These are phyloP conservation scores for Cucumis melo DNA, from an alignment of 306 rosid species.

Conservation along the genomic window DNA sequence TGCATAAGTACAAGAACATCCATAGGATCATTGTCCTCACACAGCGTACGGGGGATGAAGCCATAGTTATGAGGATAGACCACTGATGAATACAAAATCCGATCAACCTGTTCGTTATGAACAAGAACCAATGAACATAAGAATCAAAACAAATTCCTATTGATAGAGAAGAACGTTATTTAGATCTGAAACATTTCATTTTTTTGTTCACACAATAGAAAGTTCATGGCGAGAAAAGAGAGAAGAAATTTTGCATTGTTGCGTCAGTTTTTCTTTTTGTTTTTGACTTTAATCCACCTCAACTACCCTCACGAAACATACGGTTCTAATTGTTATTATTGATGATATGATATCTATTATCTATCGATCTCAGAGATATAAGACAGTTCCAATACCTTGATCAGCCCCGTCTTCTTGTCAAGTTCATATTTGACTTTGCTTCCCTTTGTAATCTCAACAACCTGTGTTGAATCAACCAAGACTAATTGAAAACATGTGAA, in stretches of 20 bases:
- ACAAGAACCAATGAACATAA: neutral
- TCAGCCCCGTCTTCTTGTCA: slow-evolving; percentile 93
- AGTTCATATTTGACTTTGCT: slow-evolving; percentile 96
- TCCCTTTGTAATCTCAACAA: slow-evolving; percentile 87
- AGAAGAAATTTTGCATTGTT: neutral
- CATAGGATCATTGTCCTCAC: slow-evolving; percentile 94
- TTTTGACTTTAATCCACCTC: neutral
- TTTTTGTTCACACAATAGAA: neutral
- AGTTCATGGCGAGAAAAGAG: neutral
- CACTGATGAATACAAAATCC: slow-evolving; percentile 75
- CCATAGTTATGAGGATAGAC: slow-evolving; percentile 98
- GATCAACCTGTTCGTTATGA: slow-evolving; percentile 57
- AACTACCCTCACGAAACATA: neutral
- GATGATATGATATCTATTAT: neutral
- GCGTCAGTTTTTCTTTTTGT: neutral
- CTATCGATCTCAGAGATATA: neutral
- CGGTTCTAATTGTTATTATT: neutral
- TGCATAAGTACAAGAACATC: slow-evolving; percentile 96
- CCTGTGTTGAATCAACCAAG: slow-evolving; percentile 35
- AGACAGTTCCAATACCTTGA: slow-evolving; percentile 39
- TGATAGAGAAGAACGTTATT: neutral
- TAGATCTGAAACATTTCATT: neutral
- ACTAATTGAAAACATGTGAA: slow-evolving; percentile 7
- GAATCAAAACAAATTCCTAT: neutral
- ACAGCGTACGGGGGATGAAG: slow-evolving; percentile 80